Percentiles rank a stretch among this genome's conserved stretches.
phyloP scores from a whole-genome alignment of 2,329 filamentous ascomycete genomes.

The Diaporthe sp. region DNA sequence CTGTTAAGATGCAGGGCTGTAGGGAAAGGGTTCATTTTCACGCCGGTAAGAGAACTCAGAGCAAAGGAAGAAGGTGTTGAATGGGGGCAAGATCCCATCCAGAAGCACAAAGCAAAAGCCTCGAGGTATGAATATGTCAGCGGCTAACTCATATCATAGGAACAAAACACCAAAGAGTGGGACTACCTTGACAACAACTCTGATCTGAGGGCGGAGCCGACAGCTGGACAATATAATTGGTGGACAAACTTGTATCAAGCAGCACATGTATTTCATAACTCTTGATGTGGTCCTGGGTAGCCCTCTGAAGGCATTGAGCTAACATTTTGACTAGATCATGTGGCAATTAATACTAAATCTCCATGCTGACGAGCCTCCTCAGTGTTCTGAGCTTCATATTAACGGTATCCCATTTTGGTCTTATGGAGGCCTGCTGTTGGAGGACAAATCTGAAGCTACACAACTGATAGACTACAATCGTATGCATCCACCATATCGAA shows the following conservation, averaged over 20 bases:
- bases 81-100: neutral
- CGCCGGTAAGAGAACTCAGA: slow-evolving; percentile 16
- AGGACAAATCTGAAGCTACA: neutral
- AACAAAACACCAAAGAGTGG: slow-evolving; percentile 35
- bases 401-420: neutral
- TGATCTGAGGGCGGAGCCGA: neutral
- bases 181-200: slow-evolving; percentile 23
- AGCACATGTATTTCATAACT: slow-evolving; percentile 4
- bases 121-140: neutral
- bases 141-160: neutral
- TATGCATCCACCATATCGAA: neutral
- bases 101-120: neutral
- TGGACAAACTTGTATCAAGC: slow-evolving; percentile 32
- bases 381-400: neutral
- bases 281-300: neutral
- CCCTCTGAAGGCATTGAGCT: neutral
- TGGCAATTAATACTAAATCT: slow-evolving; percentile 12
- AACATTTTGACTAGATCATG: slow-evolving; percentile 1
- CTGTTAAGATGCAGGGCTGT: neutral
- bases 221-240: slow-evolving; percentile 26
- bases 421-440: slow-evolving; percentile 4
- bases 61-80: no score
- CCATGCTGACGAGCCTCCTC: neutral
- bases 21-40: slow-evolving; percentile 13
- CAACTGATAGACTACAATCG: slow-evolving; percentile 9